These are phyloP conservation scores for Floccularia luteovirens DNA, from an alignment of 768 basidiomycete genomes.

Conservation along the genomic window DNA sequence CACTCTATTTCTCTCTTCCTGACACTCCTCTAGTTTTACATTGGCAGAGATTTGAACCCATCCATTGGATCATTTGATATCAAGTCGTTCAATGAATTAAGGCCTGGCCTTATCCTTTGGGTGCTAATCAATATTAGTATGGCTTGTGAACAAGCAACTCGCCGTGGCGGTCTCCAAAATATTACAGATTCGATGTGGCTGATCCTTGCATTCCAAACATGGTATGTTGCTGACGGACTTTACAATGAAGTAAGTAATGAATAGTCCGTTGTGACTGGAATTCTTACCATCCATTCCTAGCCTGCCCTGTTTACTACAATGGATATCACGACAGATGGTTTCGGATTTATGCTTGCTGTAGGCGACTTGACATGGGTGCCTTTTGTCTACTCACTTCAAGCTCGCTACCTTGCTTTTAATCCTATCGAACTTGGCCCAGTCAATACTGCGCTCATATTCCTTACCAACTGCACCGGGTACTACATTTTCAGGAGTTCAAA, in stretches of 20 bases:
- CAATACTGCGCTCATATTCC: conserved; percentile 49
- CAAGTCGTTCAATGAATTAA: conserved; percentile 77
- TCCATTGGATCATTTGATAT: conserved; percentile 62
- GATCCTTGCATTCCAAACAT: conserved; percentile 75
- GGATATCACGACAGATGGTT: conserved; percentile 97
- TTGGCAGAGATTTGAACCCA: conserved; percentile 93
- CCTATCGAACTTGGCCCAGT: conserved; percentile 69
- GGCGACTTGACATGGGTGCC: conserved; percentile 94
- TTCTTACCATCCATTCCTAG: conserved; percentile 25
- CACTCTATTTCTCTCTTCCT: not conserved
- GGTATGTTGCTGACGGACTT: conserved; percentile 81
- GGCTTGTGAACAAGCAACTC: conserved; percentile 84
- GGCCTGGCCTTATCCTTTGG: conserved; percentile 94
- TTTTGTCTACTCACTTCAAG: conserved; percentile 89
- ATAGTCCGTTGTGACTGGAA: not conserved
- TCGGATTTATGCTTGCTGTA: conserved; percentile 95
- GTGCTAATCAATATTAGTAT: conserved; percentile 83
- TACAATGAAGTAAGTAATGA: conserved; percentile 72
- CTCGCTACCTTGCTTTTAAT: conserved; percentile 89
- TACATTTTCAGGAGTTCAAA: conserved; percentile 89
- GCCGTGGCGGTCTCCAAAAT: conserved; percentile 55
- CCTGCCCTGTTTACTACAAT: conserved; percentile 88
- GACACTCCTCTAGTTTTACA: conserved; percentile 69
- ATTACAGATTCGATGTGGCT: conserved; percentile 92
- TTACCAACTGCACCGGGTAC: conserved; percentile 67